phyloP scores from a whole-genome alignment of 306 rosid genomes.

The Cotoneaster glaucophyllus region DNA sequence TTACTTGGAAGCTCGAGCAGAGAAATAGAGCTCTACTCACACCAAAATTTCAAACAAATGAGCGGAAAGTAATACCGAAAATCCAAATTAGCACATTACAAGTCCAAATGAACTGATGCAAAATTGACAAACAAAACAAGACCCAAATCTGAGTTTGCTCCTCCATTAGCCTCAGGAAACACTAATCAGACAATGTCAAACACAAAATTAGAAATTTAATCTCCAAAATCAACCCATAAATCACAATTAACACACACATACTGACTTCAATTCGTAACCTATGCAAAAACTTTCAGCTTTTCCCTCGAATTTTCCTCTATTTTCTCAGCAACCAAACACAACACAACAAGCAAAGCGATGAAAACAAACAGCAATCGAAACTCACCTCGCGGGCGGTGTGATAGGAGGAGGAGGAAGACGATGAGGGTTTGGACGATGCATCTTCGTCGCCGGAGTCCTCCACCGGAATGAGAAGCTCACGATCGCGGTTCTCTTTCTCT shows the following conservation, averaged over 20 bases:
- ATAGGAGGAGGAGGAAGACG: constrained; percentile 39
- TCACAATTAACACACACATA: too few relatives aligned
- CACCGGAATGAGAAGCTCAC: too few relatives aligned
- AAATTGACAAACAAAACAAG: neutral
- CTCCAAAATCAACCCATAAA: too few relatives aligned
- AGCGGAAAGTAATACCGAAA: neutral
- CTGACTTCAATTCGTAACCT: neutral
- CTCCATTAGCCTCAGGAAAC: neutral
- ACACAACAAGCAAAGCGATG: neutral
- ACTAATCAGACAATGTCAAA: neutral
- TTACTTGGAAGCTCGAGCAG: too few relatives aligned
- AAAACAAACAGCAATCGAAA: neutral
- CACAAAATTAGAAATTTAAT: too few relatives aligned
- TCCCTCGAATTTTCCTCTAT: neutral
- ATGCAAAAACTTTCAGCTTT: neutral
- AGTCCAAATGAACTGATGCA: neutral
- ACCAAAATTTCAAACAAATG: too few relatives aligned
- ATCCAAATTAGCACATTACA: neutral
- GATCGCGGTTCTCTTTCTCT: constrained; percentile 37
- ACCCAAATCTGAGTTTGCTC: neutral
- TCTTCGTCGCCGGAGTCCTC: neutral
- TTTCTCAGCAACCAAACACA: constrained; percentile 7
- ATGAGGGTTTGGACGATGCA: constrained; percentile 43
- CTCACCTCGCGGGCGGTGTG: constrained; percentile 62
- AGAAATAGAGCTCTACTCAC: too few relatives aligned